Percentiles rank a stretch among this genome's conserved stretches.
Conservation (phyloP, 2,329 filamentous ascomycete species). For the Hymenoscyphus fructigenus region DNA sequence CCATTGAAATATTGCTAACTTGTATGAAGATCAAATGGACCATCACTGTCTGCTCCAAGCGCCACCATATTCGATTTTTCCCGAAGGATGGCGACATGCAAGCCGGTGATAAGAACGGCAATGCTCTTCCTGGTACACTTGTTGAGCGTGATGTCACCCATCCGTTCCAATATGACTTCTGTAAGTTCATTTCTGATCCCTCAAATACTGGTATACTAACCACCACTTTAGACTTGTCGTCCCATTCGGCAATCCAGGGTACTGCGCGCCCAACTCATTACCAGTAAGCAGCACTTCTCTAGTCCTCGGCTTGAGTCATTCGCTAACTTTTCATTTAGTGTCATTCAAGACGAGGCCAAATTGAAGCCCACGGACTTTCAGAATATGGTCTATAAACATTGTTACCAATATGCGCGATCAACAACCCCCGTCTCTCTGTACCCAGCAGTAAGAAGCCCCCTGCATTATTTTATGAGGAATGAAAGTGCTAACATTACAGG, state of each 20-base stretch:
- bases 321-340: conserved; percentile 32
- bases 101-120: conserved; percentile 70
- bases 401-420: conserved; percentile 87
- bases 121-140: conserved; percentile 81
- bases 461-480: not conserved
- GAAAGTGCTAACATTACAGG: conserved; percentile 58
- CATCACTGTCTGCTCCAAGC: conserved; percentile 86
- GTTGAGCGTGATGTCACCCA: conserved; percentile 90
- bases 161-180: conserved; percentile 89
- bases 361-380: conserved; percentile 70
- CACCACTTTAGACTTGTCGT: conserved; percentile 40
- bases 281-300: conserved; percentile 43
- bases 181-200: conserved; percentile 34
- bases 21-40: conserved; percentile 60
- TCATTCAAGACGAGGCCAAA: conserved; percentile 78
- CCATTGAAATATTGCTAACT: not conserved
- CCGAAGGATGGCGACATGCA: conserved; percentile 54
- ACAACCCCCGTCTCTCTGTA: conserved; percentile 80
- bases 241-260: conserved; percentile 83
- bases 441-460: conserved; percentile 13
- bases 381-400: conserved; percentile 90
- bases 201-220: not conserved
- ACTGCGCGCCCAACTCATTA: conserved; percentile 93
- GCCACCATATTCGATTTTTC: conserved; percentile 93
- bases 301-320: not conserved